Percentiles rank a stretch among this genome's conserved stretches.
These are phyloP conservation scores for Helicostylum pulchrum DNA, from an alignment of 192 early-diverging fungal species.

Conservation along the genomic window DNA sequence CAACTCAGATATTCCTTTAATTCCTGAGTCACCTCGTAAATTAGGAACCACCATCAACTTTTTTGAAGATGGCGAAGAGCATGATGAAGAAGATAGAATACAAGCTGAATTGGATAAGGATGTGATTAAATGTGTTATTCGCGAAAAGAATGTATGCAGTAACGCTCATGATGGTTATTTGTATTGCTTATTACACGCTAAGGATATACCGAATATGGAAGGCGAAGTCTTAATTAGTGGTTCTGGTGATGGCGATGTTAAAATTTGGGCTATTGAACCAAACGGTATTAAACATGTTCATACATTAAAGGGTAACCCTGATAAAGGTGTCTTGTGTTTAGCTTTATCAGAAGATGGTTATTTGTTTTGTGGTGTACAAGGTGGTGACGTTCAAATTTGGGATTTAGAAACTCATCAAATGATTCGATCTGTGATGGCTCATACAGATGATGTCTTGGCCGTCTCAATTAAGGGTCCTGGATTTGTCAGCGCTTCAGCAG, in stretches of 20 bases:
- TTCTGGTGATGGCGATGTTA: conserved; percentile 68
- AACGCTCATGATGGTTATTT: conserved; percentile 77
- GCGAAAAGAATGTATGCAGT: conserved; percentile 47
- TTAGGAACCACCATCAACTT: conserved; percentile 32
- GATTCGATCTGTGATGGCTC: conserved; percentile 54
- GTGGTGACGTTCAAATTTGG: conserved; percentile 67
- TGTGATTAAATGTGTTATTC: conserved; percentile 56
- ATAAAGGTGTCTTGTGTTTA: conserved; percentile 57
- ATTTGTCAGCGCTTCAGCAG: conserved; percentile 63
- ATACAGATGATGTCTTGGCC: conserved; percentile 60
- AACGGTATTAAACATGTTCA: conserved; percentile 27
- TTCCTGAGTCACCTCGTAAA: conserved; percentile 24
- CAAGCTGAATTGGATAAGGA: conserved; percentile 35
- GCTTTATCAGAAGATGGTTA: conserved; percentile 66
- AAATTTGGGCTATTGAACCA: conserved; percentile 40
- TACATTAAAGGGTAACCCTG: conserved; percentile 34
- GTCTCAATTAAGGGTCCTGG: conserved; percentile 42
- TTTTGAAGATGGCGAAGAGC: conserved; percentile 13
- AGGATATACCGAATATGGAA: conserved; percentile 45
- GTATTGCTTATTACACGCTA: conserved; percentile 56
- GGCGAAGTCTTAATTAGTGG: conserved; percentile 54
- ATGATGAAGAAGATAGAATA: not conserved
- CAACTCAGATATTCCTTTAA: conserved; percentile 5
- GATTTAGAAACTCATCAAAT: conserved; percentile 66
- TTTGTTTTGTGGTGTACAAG: conserved; percentile 72